Evolutionary conservation across 2,329 filamentous ascomycete genomes (phyloP).

Genomic region (Phialophora verrucosa): DNA sequence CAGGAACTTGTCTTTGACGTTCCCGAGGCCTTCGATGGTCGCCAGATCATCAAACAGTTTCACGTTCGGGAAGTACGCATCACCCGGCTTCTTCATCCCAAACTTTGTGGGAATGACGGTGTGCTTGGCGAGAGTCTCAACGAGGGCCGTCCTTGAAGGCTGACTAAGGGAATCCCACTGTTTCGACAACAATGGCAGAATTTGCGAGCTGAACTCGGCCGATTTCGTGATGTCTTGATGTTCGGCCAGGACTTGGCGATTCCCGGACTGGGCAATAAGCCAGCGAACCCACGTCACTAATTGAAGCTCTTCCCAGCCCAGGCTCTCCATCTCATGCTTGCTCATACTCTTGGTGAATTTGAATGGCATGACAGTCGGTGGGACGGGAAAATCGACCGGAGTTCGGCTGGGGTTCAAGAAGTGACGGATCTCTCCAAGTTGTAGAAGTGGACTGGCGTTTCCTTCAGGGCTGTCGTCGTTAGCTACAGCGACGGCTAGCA

Average conservation of each 20-base stretch:
- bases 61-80: conserved; percentile 92
- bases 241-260: conserved; percentile 61
- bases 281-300: conserved; percentile 85
- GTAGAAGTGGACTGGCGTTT: conserved; percentile 72
- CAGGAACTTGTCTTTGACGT: conserved; percentile 90
- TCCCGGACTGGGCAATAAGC: conserved; percentile 70
- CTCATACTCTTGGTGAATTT: conserved; percentile 76
- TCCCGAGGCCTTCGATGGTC: conserved; percentile 73
- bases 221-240: conserved; percentile 74
- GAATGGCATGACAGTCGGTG: conserved; percentile 81
- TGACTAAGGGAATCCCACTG: conserved; percentile 82
- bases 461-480: conserved; percentile 64
- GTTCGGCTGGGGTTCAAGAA: conserved; percentile 81
- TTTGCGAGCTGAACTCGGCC: conserved; percentile 74
- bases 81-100: conserved; percentile 83
- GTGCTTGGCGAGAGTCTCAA: conserved; percentile 67
- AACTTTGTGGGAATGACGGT: conserved; percentile 87
- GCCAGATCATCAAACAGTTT: conserved; percentile 94
- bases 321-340: conserved; percentile 71
- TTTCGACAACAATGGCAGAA: conserved; percentile 82
- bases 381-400: conserved; percentile 78
- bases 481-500: conserved; percentile 73
- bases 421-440: conserved; percentile 74
- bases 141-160: conserved; percentile 68
- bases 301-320: conserved; percentile 86